Base-by-base conservation (phyloP, 768 basidiomycete genomes). In the Cubamyces sp. region DNA sequence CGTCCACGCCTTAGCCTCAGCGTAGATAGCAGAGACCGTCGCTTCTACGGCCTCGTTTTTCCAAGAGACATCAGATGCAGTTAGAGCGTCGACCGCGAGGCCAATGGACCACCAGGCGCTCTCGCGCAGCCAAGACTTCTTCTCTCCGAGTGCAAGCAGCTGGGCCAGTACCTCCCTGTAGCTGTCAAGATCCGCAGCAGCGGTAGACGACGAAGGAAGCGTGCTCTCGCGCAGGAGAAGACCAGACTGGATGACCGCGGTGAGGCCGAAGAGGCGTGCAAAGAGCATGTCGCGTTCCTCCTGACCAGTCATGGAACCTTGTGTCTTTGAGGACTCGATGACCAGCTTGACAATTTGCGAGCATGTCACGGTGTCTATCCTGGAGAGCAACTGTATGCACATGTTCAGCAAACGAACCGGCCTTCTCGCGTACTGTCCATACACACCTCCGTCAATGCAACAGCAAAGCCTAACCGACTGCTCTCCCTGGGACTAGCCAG, bases 201-300 rank as follows among this genome's bases (percentile, higher is more conserved):
- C 68, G 2, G 82, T 77, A 6, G 80, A 77, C 23, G 85, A 82
- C 9, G 84, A 84, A 11, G 80, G 78, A 6, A 88, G 74, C 3
- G 87, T 81, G 5, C 73, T 81, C 26, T 80, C 76, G 54, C 89
- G 86, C 41, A 90, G 84, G 55, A 96, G 79, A 49, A 96, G 79
- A 23, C 91, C 87, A 3, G 96, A 98, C 61, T 91, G 89, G 56
- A 96, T 84, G 68, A 98, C 79, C 16, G 94, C 81, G 18, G 87
- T 88, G 60, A 97, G 78, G 18, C 96, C 96, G 73, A 98, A 97
- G 12, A 99, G 79, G 26, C 93, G 87, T 11, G 94, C 95, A 71
- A 99, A 98, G 53, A 94, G 81, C 51, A 92, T 76, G 74, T 99
- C 96, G 60, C 96, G 87, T 75, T 95, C 92, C 75, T 98, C 96